Evolutionary conservation across 306 rosid genomes (phyloP).

Genomic region (Abrus precatorius): DNA sequence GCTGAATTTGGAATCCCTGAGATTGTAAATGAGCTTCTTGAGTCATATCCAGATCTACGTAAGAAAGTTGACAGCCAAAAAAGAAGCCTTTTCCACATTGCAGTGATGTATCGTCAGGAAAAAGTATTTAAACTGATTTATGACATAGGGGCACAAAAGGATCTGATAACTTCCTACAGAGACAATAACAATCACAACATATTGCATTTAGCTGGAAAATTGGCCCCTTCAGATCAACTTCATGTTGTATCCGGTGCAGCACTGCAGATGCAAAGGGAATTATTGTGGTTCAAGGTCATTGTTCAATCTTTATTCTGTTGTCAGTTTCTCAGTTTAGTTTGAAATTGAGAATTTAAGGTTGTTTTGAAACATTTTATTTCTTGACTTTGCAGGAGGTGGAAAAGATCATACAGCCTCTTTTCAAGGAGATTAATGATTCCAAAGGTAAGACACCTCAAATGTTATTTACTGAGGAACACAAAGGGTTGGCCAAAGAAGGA

Average conservation of each 20-base stretch:
- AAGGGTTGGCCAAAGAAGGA: slow-evolving; percentile 36
- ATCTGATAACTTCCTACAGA: slow-evolving; percentile 35
- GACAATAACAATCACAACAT: slow-evolving; percentile 34
- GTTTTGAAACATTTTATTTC: background rate
- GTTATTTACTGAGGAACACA: slow-evolving; percentile 28
- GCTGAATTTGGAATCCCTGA: slow-evolving; percentile 32
- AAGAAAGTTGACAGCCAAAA: slow-evolving; percentile 34
- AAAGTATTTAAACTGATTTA: slow-evolving; percentile 34
- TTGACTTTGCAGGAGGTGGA: slow-evolving; percentile 24
- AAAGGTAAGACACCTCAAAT: slow-evolving; percentile 38
- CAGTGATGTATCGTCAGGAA: slow-evolving; percentile 27
- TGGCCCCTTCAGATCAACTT: slow-evolving; percentile 33
- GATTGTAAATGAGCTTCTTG: slow-evolving; percentile 32
- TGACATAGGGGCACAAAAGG: slow-evolving; percentile 38
- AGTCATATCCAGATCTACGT: slow-evolving; percentile 30
- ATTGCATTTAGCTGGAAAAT: slow-evolving; percentile 40
- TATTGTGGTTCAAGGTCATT: slow-evolving; percentile 38
- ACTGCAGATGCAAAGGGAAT: slow-evolving; percentile 37
- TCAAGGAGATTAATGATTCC: slow-evolving; percentile 32
- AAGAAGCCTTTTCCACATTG: slow-evolving; percentile 37
- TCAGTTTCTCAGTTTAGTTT: background rate
- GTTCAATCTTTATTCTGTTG: background rate
- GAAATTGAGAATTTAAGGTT: background rate
- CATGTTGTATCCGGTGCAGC: slow-evolving; percentile 39
- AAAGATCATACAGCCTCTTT: slow-evolving; percentile 22